Base-by-base conservation (phyloP, 202 grass and related monocot genomes). In the Schoenoplectus tabernaemontani region DNA sequence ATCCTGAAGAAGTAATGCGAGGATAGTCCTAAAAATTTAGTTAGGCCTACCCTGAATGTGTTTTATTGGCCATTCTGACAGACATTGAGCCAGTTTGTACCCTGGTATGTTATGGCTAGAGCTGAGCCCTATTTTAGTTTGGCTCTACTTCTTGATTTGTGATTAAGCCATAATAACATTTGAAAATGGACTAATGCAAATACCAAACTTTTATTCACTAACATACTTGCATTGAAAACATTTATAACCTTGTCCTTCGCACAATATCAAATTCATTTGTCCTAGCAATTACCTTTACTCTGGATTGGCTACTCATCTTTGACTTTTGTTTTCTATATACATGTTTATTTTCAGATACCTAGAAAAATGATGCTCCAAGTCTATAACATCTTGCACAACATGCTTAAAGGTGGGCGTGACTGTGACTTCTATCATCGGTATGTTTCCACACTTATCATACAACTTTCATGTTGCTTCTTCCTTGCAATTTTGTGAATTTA, bases 311-410 rank as follows among this genome's bases (percentile, higher is more conserved):
- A 15, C 47, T 34, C 47, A 75, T 75, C 15, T 75, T 51, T 75
- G 34, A 51, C 20, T 66, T 70, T 44, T 47, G 24, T 75, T n/a
- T 5, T 34, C 26, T 75, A 75, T 56, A 36, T 75, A 19, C 26
- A 54, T 36, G 38, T 53, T 87, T 57, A 50, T 84, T 90, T 72
- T 26, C 81, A 98, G 96, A 89, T 98, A 84, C 96, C 96, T 85
- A 95, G 96, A 89, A 98, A 98, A 86, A 98, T 98, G 96, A 92
- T 98, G 81, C 89, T 98, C 9, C 96, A 98, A 78, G 81, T 95
- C 73, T 98, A 98, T 84, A 98, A 98, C 64, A 80, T 98, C 61
- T 92, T 98, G 85, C 88, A 98, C 17, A 79, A 80, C 59, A 95
- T 95, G 88, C 84, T 90, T 82, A 98, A 95, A 87, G 90, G 89